A percentile compares a stretch with the other conserved stretches of the same genome.
Conservation (phyloP, 2,329 filamentous ascomycete species). For the Apiospora pterosperma region DNA sequence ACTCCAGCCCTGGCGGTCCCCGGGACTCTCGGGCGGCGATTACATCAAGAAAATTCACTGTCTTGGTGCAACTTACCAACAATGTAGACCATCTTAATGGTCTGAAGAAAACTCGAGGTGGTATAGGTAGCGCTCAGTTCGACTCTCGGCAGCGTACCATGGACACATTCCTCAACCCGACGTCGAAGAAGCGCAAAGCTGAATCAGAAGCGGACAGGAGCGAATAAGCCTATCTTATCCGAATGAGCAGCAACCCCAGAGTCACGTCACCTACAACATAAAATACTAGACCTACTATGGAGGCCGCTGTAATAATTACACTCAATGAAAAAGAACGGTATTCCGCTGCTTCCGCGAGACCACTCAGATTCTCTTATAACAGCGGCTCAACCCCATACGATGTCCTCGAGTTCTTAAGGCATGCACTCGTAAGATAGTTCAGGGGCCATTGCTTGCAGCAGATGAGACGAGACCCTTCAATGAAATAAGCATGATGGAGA, state of each 20-base stretch:
- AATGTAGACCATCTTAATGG: slow-evolving; percentile 67
- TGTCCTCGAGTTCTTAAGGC: background rate
- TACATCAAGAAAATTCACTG: slow-evolving; percentile 33
- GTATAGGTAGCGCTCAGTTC: slow-evolving; percentile 74
- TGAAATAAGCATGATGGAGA: too few species aligned
- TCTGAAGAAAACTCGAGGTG: slow-evolving; percentile 76
- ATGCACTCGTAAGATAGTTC: background rate
- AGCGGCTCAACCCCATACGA: too few species aligned
- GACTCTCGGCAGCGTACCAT: slow-evolving; percentile 75
- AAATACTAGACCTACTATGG: too few species aligned
- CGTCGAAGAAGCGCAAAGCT: slow-evolving; percentile 47
- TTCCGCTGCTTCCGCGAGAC: too few species aligned
- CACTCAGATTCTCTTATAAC: too few species aligned
- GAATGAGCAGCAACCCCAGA: too few species aligned
- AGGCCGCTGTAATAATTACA: too few species aligned
- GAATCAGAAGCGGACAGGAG: slow-evolving; percentile 19
- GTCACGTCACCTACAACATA: too few species aligned
- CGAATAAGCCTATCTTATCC: background rate
- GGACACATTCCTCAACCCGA: slow-evolving; percentile 64
- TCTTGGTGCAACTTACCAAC: slow-evolving; percentile 55
- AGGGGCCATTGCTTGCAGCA: background rate
- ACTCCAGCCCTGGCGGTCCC: background rate
- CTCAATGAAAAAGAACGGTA: too few species aligned
- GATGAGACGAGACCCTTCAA: background rate
- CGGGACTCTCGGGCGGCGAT: background rate